Evolutionary conservation across 805 yeast species (phyloP), one percentile per base, ranked within the genome.

Genomic region (Kuraishia piskuri): DNA sequence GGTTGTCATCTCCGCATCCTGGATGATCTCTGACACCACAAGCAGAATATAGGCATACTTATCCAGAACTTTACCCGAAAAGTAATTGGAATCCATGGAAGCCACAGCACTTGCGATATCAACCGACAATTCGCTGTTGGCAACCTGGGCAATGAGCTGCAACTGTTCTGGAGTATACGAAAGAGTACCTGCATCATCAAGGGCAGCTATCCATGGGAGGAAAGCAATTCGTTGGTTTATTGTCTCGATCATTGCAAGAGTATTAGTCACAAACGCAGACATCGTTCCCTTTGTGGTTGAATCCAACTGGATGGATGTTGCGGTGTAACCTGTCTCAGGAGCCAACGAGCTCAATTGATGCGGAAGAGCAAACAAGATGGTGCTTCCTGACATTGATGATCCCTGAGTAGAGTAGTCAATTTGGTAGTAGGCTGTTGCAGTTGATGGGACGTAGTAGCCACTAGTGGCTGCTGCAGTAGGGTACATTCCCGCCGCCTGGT

Each of bases 401-500:
- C 89, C 89, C 31, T 59, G 59, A 21, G 80, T 76, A 17, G 64
- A 58, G 66, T 81, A 84, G 7, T 60, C 61, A 60, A 82, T 75
- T 45, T 69, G 59, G 63, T 82, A 84, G 7, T 61, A 57, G 8
- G 58, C 58, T n/a, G 19, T 45, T 6, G 20, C 31, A 8, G 22
- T 17, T n/a, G 36, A 36, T 2, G 62, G 53, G 26, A 71, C 72
- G 25, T 69, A 57, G 3, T 67, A 55, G n/a, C 82, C 81, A 23
- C 71, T 69, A n/a, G 74, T 58, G 3, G 72, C 73, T 23, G 75
- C 63, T 36, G 72, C 74, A 2, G 76, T 74, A 2, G 78, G 80
- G 62, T 84, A 87, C 59, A 75, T 70, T 45, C 95, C 95, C 46
- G 94, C 91, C 22, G 86, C 81, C 49, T 69, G 59, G 64, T 85